These are phyloP conservation scores for Thinopyrum elongatum DNA, from an alignment of 176 grass and related monocot genomes.

Conservation along the genomic window DNA sequence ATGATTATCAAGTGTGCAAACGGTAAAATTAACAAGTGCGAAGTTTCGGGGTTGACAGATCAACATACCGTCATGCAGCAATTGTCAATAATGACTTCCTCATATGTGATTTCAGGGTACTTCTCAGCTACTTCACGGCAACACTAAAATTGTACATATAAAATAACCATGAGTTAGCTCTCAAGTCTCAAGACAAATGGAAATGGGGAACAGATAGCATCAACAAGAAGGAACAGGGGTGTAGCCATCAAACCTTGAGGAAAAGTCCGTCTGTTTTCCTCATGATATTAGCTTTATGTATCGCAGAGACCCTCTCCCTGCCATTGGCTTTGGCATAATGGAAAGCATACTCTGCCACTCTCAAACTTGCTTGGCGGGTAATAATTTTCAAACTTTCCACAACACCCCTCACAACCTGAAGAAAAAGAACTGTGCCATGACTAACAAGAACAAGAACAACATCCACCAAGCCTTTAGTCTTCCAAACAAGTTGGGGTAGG, in stretches of 20 bases:
- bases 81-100: slow-evolving; percentile 98
- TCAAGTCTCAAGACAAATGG: neutral
- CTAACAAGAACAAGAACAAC: slow-evolving; percentile 6
- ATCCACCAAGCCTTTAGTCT: neutral
- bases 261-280: slow-evolving; percentile 99
- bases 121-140: slow-evolving; percentile 97
- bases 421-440: slow-evolving; percentile 9
- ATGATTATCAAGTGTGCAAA: neutral
- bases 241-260: slow-evolving; percentile 63
- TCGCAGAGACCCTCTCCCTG: slow-evolving; percentile 85
- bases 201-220: slow-evolving; percentile 2
- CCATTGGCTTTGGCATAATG: slow-evolving; percentile 89
- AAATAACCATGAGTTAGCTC: neutral
- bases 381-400: slow-evolving; percentile 99
- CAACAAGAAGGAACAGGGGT: slow-evolving; percentile 17
- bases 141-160: slow-evolving; percentile 57
- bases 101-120: slow-evolving; percentile 88
- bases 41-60: slow-evolving; percentile 1
- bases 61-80: slow-evolving; percentile 92
- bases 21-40: neutral
- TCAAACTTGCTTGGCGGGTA: slow-evolving; percentile 92
- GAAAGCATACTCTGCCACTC: slow-evolving; percentile 98
- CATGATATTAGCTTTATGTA: slow-evolving; percentile 99
- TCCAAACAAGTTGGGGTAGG: no score
- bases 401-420: slow-evolving; percentile 94